Percentiles rank a stretch among this genome's conserved stretches.
Conservation (phyloP, 1,139 yeast species). For the Kodamaea derodonti region DNA sequence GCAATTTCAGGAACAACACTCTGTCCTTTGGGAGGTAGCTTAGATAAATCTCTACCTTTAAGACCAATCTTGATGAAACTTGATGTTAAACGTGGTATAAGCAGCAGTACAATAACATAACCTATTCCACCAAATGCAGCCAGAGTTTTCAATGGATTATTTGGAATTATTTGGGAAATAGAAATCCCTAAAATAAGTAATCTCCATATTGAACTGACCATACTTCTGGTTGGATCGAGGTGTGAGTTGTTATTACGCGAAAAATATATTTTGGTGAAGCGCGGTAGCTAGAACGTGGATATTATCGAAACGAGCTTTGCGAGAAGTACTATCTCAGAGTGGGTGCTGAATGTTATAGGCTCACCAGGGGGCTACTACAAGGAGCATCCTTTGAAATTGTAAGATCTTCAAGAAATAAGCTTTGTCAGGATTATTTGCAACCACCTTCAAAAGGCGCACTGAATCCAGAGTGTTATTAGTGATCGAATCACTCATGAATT, state of each 20-base stretch:
- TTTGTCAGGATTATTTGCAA: too few relatives aligned
- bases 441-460: too few relatives aligned
- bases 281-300: too few relatives aligned
- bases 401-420: too few relatives aligned
- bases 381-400: too few relatives aligned
- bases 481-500: too few relatives aligned
- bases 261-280: too few relatives aligned
- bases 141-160: conserved; percentile 46
- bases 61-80: conserved; percentile 76
- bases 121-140: conserved; percentile 68
- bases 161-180: conserved; percentile 13
- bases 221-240: neutral
- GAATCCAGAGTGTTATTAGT: too few relatives aligned
- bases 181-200: conserved; percentile 9
- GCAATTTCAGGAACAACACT: conserved; percentile 49
- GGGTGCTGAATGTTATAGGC: conserved; percentile 1
- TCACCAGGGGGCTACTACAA: too few relatives aligned
- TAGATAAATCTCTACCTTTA: conserved; percentile 78
- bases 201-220: neutral
- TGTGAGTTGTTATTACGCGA: neutral
- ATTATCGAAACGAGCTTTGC: neutral
- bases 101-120: conserved; percentile 49
- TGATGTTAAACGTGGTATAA: conserved; percentile 66
- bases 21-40: conserved; percentile 46
- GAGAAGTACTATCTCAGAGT: neutral